A percentile compares a stretch with the other conserved stretches of the same genome.
Conservation (phyloP, 495 filamentous ascomycete genomes). For the Glutinoglossum americanum region DNA sequence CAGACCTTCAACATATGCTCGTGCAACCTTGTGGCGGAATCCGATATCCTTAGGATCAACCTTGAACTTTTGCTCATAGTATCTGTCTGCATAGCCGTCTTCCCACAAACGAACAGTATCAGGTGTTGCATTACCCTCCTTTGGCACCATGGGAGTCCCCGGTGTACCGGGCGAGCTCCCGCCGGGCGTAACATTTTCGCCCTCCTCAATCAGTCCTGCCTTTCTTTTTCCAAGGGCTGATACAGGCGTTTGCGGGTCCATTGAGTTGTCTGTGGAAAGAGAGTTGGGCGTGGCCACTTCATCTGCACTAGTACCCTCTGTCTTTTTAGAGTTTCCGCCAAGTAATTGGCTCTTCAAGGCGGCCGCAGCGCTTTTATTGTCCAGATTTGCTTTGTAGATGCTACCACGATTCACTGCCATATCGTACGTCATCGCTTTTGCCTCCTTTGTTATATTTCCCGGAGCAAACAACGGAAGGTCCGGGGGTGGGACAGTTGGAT, state of each 20-base stretch:
- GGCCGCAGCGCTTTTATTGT: slow-evolving; percentile 88
- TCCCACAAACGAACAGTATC: slow-evolving; percentile 91
- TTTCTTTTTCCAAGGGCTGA: slow-evolving; percentile 39
- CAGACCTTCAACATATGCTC: slow-evolving; percentile 86
- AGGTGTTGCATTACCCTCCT: slow-evolving; percentile 37
- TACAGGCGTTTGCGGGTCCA: background rate
- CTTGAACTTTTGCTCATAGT: slow-evolving; percentile 95
- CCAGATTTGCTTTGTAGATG: slow-evolving; percentile 55
- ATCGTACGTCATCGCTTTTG: slow-evolving; percentile 52
- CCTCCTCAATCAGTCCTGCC: slow-evolving; percentile 36
- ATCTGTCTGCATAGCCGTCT: slow-evolving; percentile 78
- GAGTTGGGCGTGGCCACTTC: slow-evolving; percentile 10
- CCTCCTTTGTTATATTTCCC: slow-evolving; percentile 34
- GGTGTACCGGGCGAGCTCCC: slow-evolving; percentile 29
- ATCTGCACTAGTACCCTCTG: slow-evolving; percentile 14
- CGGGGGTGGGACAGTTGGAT: slow-evolving; percentile 16
- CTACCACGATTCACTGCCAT: slow-evolving; percentile 65
- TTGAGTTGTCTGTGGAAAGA: background rate
- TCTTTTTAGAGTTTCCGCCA: slow-evolving; percentile 18
- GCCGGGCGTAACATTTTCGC: slow-evolving; percentile 33
- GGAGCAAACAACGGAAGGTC: slow-evolving; percentile 38
- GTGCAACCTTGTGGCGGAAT: slow-evolving; percentile 82
- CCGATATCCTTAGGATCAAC: slow-evolving; percentile 59
- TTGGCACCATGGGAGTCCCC: slow-evolving; percentile 17
- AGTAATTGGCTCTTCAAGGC: slow-evolving; percentile 66